Base-by-base conservation (phyloP, 2,329 filamentous ascomycete species). In the Zasmidium citrigriseum region DNA sequence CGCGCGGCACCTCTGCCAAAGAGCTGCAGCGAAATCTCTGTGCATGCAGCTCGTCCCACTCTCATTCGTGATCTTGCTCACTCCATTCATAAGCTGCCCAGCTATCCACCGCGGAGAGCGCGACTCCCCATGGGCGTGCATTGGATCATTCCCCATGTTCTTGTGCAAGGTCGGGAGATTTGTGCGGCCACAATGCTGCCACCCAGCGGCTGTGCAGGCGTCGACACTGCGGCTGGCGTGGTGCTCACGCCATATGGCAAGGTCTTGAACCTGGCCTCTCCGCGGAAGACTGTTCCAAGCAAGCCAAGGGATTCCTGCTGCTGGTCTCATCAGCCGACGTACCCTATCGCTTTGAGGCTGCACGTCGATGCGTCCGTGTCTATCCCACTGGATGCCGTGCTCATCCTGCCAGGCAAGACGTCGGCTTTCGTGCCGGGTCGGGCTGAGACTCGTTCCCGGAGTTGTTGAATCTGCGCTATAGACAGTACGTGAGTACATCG, bases 1-100 rank as follows among this genome's bases (percentile, higher is more conserved):
- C 59, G 59, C 59, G 59, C 59, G 55, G 59, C 59, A 49, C 52
- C 45, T 23, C 22, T 25, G 46, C 46, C 22, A 49, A 41, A 24
- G 22, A 49, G 46, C 16, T 46, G 16, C 44, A 20, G 23, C 20
- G 38, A 61, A 61, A 52, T 54, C 56, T 59, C 53, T 59, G 56
- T 41, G 18, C 34, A 41, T 41, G 34, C 34, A 41, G 12, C 34
- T 41, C 34, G 14, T 41, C 34, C 34, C 34, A 41, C 34, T n/a
- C 34, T n/a, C 34, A 41, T 41, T 41, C 34, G 27, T 14, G 27
- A 7, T 29, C 27, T 16, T n/a, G 4, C 34, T 10, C 34, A 4
- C 14, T 16, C 14, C 18, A 41, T 9, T 4, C 5, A 16, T 41
- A 41, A 9, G 34, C 34, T 10, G 34, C 34, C 12, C 34, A 41